These are phyloP conservation scores for Umbellularia californica DNA, from an alignment of 164 flowering plant species.

Conservation along the genomic window DNA sequence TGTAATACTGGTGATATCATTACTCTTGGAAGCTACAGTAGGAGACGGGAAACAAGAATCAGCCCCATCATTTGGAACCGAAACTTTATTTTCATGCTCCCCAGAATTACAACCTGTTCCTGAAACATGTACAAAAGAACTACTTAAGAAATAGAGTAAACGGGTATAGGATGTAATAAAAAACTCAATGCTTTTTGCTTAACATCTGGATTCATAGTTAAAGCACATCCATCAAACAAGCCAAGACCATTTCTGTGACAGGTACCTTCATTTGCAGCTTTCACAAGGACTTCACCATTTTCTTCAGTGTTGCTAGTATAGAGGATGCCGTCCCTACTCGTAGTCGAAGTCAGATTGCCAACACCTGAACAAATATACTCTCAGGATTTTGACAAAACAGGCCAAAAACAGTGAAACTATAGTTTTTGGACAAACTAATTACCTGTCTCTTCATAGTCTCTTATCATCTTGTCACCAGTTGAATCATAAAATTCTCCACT, in stretches of 20 bases:
- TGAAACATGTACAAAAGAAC: not conserved
- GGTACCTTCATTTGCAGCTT: constrained; percentile 16
- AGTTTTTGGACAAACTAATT: not conserved
- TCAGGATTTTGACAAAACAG: not conserved
- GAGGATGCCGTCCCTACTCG: constrained; percentile 19
- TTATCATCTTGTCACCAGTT: constrained; percentile 31
- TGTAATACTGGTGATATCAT: constrained; percentile 7
- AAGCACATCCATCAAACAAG: constrained; percentile 11
- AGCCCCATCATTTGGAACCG: not conserved
- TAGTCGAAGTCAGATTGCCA: constrained; percentile 16
- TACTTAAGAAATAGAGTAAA: constrained; percentile 4
- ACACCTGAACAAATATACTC: constrained; percentile 3
- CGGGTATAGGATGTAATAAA: constrained; percentile 1
- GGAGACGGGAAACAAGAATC: not conserved
- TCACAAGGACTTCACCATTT: constrained; percentile 10
- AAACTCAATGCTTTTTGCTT: not conserved
- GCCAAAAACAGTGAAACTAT: not conserved
- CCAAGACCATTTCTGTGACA: constrained; percentile 22
- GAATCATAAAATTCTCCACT: constrained; percentile 53
- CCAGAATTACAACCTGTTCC: not conserved
- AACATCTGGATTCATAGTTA: constrained; percentile 10
- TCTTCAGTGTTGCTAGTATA: constrained; percentile 19
- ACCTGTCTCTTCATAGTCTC: constrained; percentile 10
- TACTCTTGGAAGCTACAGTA: constrained; percentile 1
- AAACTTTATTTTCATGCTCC: constrained; percentile 2